A percentile compares a stretch with the other conserved stretches of the same genome.
These are phyloP conservation scores for Yamadazyma sp. DNA, from an alignment of 1,139 yeast species.

Conservation along the genomic window DNA sequence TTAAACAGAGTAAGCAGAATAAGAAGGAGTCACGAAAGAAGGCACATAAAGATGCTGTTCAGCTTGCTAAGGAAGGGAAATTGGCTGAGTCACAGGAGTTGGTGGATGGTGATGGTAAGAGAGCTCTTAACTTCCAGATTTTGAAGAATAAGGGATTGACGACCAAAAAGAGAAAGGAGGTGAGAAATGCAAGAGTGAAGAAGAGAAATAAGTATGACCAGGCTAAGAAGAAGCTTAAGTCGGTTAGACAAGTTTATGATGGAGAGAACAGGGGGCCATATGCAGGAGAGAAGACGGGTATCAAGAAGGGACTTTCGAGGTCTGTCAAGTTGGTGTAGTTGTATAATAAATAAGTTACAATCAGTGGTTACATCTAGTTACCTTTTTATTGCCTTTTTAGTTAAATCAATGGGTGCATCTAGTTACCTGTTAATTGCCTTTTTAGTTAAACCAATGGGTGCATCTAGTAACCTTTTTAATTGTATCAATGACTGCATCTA, in stretches of 20 bases:
- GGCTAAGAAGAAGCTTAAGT: slow-evolving; percentile 91
- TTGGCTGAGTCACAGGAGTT: slow-evolving; percentile 68
- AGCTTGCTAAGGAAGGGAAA: slow-evolving; percentile 85
- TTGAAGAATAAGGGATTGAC: slow-evolving; percentile 94
- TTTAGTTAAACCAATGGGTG: no score
- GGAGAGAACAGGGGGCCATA: slow-evolving; percentile 75
- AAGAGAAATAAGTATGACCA: slow-evolving; percentile 96
- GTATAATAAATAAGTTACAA: no score
- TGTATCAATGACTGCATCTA: no score
- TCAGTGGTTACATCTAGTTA: no score
- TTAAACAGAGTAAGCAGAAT: slow-evolving; percentile 48
- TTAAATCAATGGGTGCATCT: no score
- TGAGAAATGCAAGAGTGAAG: slow-evolving; percentile 94
- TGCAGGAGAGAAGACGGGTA: slow-evolving; percentile 96
- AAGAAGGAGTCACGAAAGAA: slow-evolving; percentile 55
- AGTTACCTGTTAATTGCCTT: no score
- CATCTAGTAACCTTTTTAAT: no score
- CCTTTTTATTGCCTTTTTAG: no score
- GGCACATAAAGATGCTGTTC: slow-evolving; percentile 71
- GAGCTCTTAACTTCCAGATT: slow-evolving; percentile 93
- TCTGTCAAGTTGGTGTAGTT: slow-evolving; percentile 68
- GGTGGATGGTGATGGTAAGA: slow-evolving; percentile 77
- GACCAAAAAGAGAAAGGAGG: slow-evolving; percentile 87
- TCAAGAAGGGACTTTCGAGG: slow-evolving; percentile 85
- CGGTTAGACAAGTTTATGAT: slow-evolving; percentile 85